Conservation (phyloP, 2,329 filamentous ascomycete species). For the Monosporascus sp. region DNA sequence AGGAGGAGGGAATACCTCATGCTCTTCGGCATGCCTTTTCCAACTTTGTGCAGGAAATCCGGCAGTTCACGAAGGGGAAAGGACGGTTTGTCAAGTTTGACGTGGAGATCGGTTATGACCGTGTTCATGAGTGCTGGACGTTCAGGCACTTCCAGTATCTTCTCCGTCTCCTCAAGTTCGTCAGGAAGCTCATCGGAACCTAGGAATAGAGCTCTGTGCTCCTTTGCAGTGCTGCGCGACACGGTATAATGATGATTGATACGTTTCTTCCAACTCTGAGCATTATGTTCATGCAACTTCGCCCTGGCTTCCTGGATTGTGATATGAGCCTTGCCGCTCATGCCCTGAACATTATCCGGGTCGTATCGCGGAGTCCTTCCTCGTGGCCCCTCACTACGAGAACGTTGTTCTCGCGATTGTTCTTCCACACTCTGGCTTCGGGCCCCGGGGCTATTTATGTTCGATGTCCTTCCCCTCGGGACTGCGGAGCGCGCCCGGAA, state of each 20-base stretch:
- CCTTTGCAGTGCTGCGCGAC: constrained; percentile 69
- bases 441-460: constrained; percentile 30
- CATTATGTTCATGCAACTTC: constrained; percentile 73
- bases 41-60: constrained; percentile 78
- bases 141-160: constrained; percentile 77
- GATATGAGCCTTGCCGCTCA: constrained; percentile 68
- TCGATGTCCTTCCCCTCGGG: constrained; percentile 29
- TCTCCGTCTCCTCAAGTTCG: constrained; percentile 77
- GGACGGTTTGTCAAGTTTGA: constrained; percentile 85
- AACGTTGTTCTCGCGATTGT: constrained; percentile 25
- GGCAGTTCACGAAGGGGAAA: constrained; percentile 80
- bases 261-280: constrained; percentile 85
- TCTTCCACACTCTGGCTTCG: constrained; percentile 55
- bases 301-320: constrained; percentile 71
- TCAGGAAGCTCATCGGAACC: constrained; percentile 76
- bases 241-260: constrained; percentile 72
- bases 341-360: constrained; percentile 63
- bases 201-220: constrained; percentile 75
- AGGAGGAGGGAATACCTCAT: constrained; percentile 87
- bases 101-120: constrained; percentile 76
- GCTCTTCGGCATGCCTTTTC: constrained; percentile 92
- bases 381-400: constrained; percentile 28
- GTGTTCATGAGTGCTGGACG: constrained; percentile 78
- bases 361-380: constrained; percentile 64
- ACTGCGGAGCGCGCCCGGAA: constrained; percentile 51